Evolutionary conservation across 805 yeast species (phyloP).

Genomic region (Yarrowia sp.): DNA sequence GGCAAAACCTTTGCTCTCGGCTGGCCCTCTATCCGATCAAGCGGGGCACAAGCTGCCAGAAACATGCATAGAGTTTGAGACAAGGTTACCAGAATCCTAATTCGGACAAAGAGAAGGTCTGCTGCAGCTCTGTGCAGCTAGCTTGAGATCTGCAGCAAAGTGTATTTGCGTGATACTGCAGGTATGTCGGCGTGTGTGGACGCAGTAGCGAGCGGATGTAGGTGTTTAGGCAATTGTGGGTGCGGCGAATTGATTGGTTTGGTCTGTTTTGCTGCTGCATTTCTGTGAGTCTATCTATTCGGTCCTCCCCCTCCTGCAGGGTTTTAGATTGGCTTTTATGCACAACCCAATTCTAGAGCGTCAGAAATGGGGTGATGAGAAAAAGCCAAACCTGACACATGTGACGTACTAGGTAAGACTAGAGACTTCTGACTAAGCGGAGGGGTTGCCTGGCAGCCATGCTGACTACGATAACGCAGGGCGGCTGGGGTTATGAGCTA

Average conservation of each 20-base stretch:
- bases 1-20: background rate
- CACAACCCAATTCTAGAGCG: background rate
- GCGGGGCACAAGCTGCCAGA: slow-evolving; percentile 17
- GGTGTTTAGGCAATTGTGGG: too few relatives aligned
- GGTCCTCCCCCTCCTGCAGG: background rate
- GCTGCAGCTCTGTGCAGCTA: background rate
- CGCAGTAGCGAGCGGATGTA: background rate
- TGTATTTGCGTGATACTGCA: background rate
- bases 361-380: slow-evolving; percentile 21
- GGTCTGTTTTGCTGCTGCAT: too few relatives aligned
- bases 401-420: slow-evolving; percentile 15
- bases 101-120: background rate
- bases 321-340: background rate
- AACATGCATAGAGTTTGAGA: background rate
- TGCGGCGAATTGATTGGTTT: too few relatives aligned
- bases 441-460: too few relatives aligned
- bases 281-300: background rate
- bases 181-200: background rate
- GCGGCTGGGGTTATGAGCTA: too few relatives aligned
- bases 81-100: background rate
- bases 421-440: background rate
- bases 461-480: too few relatives aligned
- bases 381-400: background rate
- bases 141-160: slow-evolving; percentile 1
- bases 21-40: background rate